Conservation (phyloP, 345 rosid genomes). For the Eucalyptus curtisii region DNA sequence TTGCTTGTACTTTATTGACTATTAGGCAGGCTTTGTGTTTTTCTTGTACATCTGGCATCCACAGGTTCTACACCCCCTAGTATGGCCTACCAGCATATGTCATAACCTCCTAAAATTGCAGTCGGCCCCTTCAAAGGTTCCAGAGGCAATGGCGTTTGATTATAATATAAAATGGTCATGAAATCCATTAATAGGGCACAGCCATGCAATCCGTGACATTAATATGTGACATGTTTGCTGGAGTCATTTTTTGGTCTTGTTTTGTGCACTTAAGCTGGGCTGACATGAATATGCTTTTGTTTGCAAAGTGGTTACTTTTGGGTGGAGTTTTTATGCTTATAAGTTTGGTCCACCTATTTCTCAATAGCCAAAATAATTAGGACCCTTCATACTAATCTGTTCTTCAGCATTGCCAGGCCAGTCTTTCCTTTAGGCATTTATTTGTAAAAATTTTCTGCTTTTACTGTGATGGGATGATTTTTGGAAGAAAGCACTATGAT, state of each 20-base stretch:
- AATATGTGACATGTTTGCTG: background rate
- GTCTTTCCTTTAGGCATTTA: background rate
- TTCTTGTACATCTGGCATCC: background rate
- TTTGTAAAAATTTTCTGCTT: background rate
- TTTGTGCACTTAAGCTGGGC: background rate
- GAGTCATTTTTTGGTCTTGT: background rate
- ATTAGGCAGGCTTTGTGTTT: background rate
- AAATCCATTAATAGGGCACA: background rate
- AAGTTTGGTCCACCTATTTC: background rate
- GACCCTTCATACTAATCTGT: background rate
- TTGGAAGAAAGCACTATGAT: background rate
- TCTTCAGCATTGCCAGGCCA: background rate
- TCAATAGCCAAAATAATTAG: background rate
- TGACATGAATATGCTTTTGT: background rate
- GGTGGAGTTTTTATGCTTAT: background rate
- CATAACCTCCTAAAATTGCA: background rate
- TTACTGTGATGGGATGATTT: background rate
- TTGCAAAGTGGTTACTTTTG: background rate
- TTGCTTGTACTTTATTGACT: background rate
- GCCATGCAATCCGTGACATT: background rate
- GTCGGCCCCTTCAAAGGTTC: background rate
- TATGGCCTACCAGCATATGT: background rate
- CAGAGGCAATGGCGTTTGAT: background rate
- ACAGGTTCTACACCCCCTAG: background rate
- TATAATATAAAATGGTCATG: background rate